Percentiles rank a stretch among this genome's conserved stretches.
These are phyloP conservation scores for Hyaloscypha variabilis DNA, from an alignment of 495 filamentous ascomycete genomes.

Conservation along the genomic window DNA sequence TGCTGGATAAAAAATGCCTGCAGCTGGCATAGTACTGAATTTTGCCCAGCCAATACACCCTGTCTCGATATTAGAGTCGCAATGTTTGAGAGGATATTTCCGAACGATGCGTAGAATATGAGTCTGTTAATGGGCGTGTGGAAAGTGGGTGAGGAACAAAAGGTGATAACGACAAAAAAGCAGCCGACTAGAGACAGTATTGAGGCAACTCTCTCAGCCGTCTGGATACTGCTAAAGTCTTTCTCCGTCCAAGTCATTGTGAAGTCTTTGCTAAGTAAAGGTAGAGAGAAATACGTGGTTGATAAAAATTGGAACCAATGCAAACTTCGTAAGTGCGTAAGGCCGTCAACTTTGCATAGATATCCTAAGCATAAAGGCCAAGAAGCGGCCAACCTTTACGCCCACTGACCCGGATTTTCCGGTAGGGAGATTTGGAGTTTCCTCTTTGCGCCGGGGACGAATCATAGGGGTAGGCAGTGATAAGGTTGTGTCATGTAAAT, in stretches of 20 bases:
- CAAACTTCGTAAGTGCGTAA: too few species aligned
- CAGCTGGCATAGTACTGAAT: slow-evolving; percentile 17
- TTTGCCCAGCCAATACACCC: slow-evolving; percentile 12
- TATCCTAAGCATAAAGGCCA: too few species aligned
- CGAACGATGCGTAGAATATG: slow-evolving; percentile 82
- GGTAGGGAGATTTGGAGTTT: too few species aligned
- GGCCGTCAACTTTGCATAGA: too few species aligned
- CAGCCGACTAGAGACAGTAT: slow-evolving; percentile 74
- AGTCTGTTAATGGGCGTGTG: slow-evolving; percentile 83
- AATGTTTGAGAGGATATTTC: slow-evolving; percentile 77
- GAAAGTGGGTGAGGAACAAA: slow-evolving; percentile 59
- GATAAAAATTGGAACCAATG: too few species aligned
- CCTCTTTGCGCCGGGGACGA: too few species aligned
- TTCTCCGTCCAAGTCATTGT: slow-evolving; percentile 15
- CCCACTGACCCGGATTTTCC: too few species aligned
- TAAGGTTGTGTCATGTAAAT: too few species aligned
- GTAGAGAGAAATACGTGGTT: too few species aligned
- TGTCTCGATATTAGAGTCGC: slow-evolving; percentile 71
- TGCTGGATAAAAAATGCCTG: slow-evolving; percentile 22
- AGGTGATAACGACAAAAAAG: slow-evolving; percentile 72
- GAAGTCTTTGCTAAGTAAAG: neutral
- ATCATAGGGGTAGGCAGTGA: too few species aligned
- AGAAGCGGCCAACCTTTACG: too few species aligned
- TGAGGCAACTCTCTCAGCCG: slow-evolving; percentile 63
- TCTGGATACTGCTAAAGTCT: slow-evolving; percentile 10